Conservation (phyloP, 176 grass and related monocot species). For the Paspalum notatum region DNA sequence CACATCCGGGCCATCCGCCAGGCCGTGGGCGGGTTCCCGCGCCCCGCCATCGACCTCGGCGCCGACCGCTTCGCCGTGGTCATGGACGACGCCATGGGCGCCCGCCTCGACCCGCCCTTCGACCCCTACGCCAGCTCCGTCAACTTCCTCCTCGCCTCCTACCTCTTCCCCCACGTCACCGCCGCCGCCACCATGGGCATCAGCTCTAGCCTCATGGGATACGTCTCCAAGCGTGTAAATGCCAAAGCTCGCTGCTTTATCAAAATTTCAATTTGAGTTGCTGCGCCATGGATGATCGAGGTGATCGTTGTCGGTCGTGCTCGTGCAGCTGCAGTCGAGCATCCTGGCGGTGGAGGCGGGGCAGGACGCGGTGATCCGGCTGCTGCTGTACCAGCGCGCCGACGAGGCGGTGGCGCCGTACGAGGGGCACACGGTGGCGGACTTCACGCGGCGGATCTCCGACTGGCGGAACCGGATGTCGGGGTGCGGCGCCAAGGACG, state of each 20-base stretch:
- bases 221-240: constrained; percentile 52
- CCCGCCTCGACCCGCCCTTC: constrained; percentile 69
- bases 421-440: constrained; percentile 58
- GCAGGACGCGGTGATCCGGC: constrained; percentile 75
- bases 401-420: constrained; percentile 61
- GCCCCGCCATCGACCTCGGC: constrained; percentile 71
- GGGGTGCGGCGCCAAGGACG: constrained; percentile 66
- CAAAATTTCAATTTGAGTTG: no score
- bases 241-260: neutral
- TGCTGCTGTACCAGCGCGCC: constrained; percentile 69
- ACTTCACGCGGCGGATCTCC: constrained; percentile 66
- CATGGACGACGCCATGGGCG: constrained; percentile 76
- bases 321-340: constrained; percentile 63
- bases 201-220: constrained; percentile 57
- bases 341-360: constrained; percentile 78
- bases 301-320: no score
- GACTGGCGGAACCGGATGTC: constrained; percentile 54
- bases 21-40: constrained; percentile 71
- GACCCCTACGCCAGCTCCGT: constrained; percentile 58
- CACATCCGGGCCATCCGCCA: constrained; percentile 70
- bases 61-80: constrained; percentile 48
- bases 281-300: no score
- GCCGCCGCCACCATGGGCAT: constrained; percentile 56
- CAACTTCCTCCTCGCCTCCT: constrained; percentile 87
- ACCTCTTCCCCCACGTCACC: constrained; percentile 74